Percentiles rank a stretch among this genome's conserved stretches.
These are phyloP conservation scores for Penicillium italicum DNA, from an alignment of 2,329 filamentous ascomycete genomes.

Conservation along the genomic window DNA sequence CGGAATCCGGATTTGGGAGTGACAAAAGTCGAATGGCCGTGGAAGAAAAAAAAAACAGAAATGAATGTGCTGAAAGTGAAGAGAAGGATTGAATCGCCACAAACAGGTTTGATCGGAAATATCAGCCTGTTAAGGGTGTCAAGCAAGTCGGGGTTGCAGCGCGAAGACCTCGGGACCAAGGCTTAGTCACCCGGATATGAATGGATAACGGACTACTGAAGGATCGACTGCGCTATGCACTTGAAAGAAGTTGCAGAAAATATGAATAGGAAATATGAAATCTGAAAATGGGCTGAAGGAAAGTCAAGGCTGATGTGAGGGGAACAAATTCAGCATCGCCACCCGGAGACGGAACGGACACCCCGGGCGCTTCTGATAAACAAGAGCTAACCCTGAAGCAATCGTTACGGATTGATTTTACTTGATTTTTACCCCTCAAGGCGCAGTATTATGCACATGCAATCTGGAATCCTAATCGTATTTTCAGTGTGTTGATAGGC, in stretches of 20 bases:
- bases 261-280: not conserved
- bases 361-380: not conserved
- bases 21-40: not conserved
- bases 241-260: not conserved
- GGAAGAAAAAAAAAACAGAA: slow-evolving; percentile 14
- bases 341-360: slow-evolving; percentile 6
- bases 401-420: not conserved
- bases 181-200: slow-evolving; percentile 9
- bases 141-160: not conserved
- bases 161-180: not conserved
- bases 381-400: slow-evolving; percentile 6
- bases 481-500: not conserved
- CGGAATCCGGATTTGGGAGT: not conserved
- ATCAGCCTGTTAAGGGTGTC: slow-evolving; percentile 5
- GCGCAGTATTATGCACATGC: no score
- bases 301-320: not conserved
- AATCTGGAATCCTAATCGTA: no score
- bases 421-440: not conserved
- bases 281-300: not conserved
- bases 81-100: slow-evolving; percentile 10
- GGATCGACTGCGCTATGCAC: slow-evolving; percentile 6
- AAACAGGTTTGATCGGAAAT: slow-evolving; percentile 7
- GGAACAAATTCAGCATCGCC: slow-evolving; percentile 4
- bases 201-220: not conserved
- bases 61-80: slow-evolving; percentile 16